Evolutionary conservation across 2,329 filamentous ascomycete species (phyloP).

Genomic region (Aspergillus sojae): DNA sequence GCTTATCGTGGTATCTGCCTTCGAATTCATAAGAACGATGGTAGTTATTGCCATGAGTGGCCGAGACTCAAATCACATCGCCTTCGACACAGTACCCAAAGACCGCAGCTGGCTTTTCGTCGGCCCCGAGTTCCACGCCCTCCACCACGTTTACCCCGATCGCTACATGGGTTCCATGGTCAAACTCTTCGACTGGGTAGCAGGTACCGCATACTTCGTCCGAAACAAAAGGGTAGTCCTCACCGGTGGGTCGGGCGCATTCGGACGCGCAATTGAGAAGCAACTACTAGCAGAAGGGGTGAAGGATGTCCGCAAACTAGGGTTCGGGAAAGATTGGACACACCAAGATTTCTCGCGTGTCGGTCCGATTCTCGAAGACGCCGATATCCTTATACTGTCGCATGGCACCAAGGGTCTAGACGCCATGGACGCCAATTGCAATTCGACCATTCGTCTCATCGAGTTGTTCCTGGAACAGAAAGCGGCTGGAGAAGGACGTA

Average conservation of each 20-base stretch:
- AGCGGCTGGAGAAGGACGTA: too few relatives aligned
- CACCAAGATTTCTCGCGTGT: conserved; percentile 10
- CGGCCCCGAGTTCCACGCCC: conserved; percentile 22
- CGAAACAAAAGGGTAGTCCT: conserved; percentile 16
- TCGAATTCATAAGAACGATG: conserved; percentile 7
- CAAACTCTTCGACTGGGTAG: conserved; percentile 24
- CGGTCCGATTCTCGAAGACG: background rate
- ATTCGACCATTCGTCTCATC: conserved; percentile 14
- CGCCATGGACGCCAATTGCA: conserved; percentile 16
- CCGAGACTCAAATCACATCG: conserved; percentile 22
- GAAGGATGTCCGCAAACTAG: conserved; percentile 6
- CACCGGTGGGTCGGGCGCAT: conserved; percentile 17
- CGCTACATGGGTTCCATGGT: conserved; percentile 23
- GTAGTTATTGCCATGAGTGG: conserved; percentile 17
- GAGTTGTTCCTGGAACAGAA: conserved; percentile 13
- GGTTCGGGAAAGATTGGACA: conserved; percentile 17
- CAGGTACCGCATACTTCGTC: conserved; percentile 21
- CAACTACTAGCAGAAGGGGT: conserved; percentile 18
- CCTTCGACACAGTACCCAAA: conserved; percentile 19
- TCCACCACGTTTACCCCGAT: conserved; percentile 23
- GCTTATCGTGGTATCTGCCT: background rate
- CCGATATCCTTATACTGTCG: conserved; percentile 21
- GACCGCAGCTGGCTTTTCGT: conserved; percentile 21
- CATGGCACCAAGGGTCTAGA: conserved; percentile 16
- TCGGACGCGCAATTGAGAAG: conserved; percentile 14